phyloP scores from a whole-genome alignment of 176 grass and related monocot species.

The Paspalum vaginatum region DNA sequence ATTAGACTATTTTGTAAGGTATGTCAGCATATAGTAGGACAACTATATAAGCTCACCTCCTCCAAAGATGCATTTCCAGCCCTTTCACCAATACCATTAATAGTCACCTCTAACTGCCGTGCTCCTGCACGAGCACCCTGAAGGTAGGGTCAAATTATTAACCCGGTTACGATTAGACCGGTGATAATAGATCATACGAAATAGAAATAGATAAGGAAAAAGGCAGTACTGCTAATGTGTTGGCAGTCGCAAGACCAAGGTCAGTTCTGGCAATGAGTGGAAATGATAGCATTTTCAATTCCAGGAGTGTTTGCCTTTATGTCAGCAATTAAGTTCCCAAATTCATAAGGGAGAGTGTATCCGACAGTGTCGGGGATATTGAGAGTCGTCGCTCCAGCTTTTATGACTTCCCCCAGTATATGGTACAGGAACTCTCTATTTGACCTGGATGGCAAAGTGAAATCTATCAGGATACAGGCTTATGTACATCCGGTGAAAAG shows the following conservation, averaged over 20 bases:
- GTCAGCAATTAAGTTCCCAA: slow-evolving; percentile 77
- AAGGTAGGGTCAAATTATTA: slow-evolving; percentile 57
- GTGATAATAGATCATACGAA: slow-evolving; percentile 15
- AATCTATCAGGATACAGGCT: slow-evolving; percentile 5
- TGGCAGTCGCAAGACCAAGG: slow-evolving; percentile 94
- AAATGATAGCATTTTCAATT: slow-evolving; percentile 90
- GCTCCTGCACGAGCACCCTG: slow-evolving; percentile 91
- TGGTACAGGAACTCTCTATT: slow-evolving; percentile 88
- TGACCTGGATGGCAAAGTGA: slow-evolving; percentile 56
- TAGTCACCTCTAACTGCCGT: slow-evolving; percentile 91
- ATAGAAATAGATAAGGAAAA: slow-evolving; percentile 30
- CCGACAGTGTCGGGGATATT: slow-evolving; percentile 98
- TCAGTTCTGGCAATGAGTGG: slow-evolving; percentile 98
- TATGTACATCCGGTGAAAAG: neutral
- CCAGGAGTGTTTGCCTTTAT: slow-evolving; percentile 92
- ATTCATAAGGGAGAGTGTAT: slow-evolving; percentile 88
- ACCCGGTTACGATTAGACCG: slow-evolving; percentile 2
- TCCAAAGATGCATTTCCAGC: slow-evolving; percentile 98
- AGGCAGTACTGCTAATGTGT: slow-evolving; percentile 76
- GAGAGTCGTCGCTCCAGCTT: slow-evolving; percentile 92
- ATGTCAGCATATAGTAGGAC: neutral
- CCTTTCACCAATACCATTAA: slow-evolving; percentile 98
- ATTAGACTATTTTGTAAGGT: slow-evolving; percentile 5
- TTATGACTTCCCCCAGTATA: slow-evolving; percentile 93
- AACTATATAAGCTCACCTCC: slow-evolving; percentile 59